Base-by-base conservation (phyloP, 2,329 filamentous ascomycete species). In the Alternaria viburni region DNA sequence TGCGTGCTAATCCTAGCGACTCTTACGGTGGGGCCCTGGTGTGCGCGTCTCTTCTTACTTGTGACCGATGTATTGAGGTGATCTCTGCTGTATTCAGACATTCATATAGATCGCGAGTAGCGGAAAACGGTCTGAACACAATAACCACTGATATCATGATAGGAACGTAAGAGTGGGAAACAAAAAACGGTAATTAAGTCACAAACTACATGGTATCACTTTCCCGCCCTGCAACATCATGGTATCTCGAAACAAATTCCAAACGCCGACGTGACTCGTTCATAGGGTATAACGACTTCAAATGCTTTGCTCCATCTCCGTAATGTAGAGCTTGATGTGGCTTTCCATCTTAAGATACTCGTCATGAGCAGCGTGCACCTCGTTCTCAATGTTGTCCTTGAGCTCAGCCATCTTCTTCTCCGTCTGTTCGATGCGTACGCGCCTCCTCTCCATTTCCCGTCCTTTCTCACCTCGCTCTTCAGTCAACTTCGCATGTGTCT, bases 391-490 rank as follows among this genome's bases (percentile, higher is more conserved):
- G 74, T 96, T 96, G 79, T 98, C 96, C 78, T 97, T 98, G 71
- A 99, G 86, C 80, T 99, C 96, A 51, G 91, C 89, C 95, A 98
- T 99, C 94, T 98, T 98, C 84, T 98, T 98, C 86, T 98, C 95
- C 9, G 93, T 97, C 83, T 97, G 93, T 82, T 99, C 96, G 68
- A 99, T 98, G 64, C 94, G 86, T n/a, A 97, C 93, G 70, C 92
- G 89, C 73, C 94, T 86, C 76, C 91, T 89, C 84, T 99, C 96
- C 83, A 98, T 96, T 76, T 98, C 95, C 61, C 93, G 90, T 32
- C 91, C 90, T 82, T 97, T 96, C 58, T 96, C 93, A 1, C 87
- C 88, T 66, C 94, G 87, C 84, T 99, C 95, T 75, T 95, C 91
- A 1, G 91, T 91, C 64, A 98, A 83, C 76, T 89, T 89, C 74